phyloP scores from a whole-genome alignment of 768 basidiomycete species.

The Panaeolus papilionaceus region DNA sequence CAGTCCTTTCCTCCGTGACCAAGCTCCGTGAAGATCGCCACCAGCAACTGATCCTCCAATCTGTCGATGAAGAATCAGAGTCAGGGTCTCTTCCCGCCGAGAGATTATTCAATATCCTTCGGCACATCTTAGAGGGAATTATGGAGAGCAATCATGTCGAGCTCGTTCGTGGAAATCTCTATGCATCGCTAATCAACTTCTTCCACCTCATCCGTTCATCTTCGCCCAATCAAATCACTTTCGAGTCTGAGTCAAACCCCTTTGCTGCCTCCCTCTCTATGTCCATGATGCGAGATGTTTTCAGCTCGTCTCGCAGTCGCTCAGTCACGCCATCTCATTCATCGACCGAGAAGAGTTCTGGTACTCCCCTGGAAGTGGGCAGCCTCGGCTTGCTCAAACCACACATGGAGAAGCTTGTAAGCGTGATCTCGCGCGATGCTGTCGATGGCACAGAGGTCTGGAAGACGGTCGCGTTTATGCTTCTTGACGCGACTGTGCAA shows the following conservation, averaged over 20 bases:
- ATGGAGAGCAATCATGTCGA: conserved; percentile 80
- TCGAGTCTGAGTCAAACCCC: conserved; percentile 28
- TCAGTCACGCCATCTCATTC: conserved; percentile 36
- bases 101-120: conserved; percentile 75
- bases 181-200: conserved; percentile 89
- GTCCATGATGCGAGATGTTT: conserved; percentile 50
- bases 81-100: conserved; percentile 81
- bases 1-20: conserved; percentile 80
- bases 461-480: conserved; percentile 94
- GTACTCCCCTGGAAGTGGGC: conserved; percentile 59
- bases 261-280: conserved; percentile 39
- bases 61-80: conserved; percentile 65
- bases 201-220: conserved; percentile 71
- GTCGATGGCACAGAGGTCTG: conserved; percentile 96
- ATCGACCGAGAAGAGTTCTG: conserved; percentile 29
- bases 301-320: conserved; percentile 37
- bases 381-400: conserved; percentile 72
- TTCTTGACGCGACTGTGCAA: conserved; percentile 81
- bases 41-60: conserved; percentile 71
- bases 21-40: conserved; percentile 87
- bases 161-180: conserved; percentile 93
- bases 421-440: conserved; percentile 84
- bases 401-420: conserved; percentile 73
- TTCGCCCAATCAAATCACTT: conserved; percentile 27
- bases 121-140: conserved; percentile 76